Conservation (phyloP, 495 filamentous ascomycete species). For the Tuber melanosporum region DNA sequence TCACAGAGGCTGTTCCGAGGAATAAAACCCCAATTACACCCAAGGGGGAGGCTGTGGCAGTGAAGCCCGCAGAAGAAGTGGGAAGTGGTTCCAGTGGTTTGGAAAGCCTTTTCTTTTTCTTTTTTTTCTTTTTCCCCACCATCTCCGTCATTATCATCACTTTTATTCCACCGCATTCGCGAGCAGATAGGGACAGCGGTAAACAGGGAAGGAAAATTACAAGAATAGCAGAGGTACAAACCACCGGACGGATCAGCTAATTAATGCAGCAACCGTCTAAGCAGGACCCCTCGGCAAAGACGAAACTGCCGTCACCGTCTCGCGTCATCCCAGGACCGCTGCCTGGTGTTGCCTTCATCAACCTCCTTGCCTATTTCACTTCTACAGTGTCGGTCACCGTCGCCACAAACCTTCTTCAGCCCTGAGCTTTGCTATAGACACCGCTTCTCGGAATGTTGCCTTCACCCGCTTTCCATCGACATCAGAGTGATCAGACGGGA, state of each 20-base stretch:
- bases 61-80: conserved; percentile 23
- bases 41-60: conserved; percentile 6
- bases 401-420: conserved; percentile 34
- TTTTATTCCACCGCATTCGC: neutral
- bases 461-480: conserved; percentile 24
- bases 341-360: conserved; percentile 24
- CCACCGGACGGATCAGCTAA: conserved; percentile 38
- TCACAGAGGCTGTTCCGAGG: conserved; percentile 24
- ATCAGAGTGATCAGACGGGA: conserved; percentile 28
- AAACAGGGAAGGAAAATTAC: conserved; percentile 11
- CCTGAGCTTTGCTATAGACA: conserved; percentile 15
- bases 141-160: conserved; percentile 1
- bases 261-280: conserved; percentile 40
- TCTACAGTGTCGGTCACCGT: neutral
- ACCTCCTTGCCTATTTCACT: neutral
- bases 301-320: conserved; percentile 38
- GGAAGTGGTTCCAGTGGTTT: conserved; percentile 6
- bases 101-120: too few species aligned
- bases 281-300: conserved; percentile 36
- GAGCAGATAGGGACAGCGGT: conserved; percentile 16
- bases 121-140: neutral
- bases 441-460: conserved; percentile 35
- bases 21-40: conserved; percentile 8
- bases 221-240: conserved; percentile 30
- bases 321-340: conserved; percentile 25